Evolutionary conservation across 2,329 filamentous ascomycete genomes (phyloP).

Genomic region (Xylariomycetidae sp.): DNA sequence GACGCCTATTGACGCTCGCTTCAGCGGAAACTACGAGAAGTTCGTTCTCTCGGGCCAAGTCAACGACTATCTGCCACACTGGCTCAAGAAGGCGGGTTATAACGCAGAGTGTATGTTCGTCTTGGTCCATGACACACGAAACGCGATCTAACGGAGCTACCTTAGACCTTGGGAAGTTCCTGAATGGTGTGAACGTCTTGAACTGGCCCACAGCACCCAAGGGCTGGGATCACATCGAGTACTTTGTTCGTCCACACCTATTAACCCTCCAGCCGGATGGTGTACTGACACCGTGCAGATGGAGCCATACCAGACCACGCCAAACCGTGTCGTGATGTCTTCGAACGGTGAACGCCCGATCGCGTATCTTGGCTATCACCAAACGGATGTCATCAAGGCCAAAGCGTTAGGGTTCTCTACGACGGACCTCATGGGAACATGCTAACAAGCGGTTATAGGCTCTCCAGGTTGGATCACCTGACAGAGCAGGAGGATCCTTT

Average conservation of each 20-base stretch:
- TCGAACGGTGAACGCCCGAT: conserved; percentile 14
- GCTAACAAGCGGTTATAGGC: conserved; percentile 2
- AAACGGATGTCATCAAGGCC: conserved; percentile 17
- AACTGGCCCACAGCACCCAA: conserved; percentile 31
- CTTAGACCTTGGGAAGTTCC: conserved; percentile 32
- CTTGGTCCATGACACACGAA: not conserved
- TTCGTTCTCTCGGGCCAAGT: conserved; percentile 27
- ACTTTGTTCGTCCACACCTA: conserved; percentile 5
- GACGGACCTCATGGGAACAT: conserved; percentile 20
- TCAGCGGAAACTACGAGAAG: not conserved
- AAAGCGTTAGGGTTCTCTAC: conserved; percentile 17
- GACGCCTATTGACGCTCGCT: too few species aligned
- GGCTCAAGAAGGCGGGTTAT: conserved; percentile 36
- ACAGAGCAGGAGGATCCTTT: not conserved
- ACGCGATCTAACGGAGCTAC: not conserved
- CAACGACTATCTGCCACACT: conserved; percentile 34
- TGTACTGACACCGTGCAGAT: conserved; percentile 10
- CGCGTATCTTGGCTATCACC: conserved; percentile 15
- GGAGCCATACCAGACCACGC: conserved; percentile 19
- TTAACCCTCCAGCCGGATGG: not conserved
- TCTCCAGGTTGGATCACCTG: conserved; percentile 3
- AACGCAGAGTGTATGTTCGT: conserved; percentile 32
- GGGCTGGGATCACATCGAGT: conserved; percentile 18
- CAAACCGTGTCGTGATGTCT: conserved; percentile 18
- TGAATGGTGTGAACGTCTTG: conserved; percentile 33